phyloP scores from a whole-genome alignment of 257 asterid genomes.

The Penstemon barbatus region DNA sequence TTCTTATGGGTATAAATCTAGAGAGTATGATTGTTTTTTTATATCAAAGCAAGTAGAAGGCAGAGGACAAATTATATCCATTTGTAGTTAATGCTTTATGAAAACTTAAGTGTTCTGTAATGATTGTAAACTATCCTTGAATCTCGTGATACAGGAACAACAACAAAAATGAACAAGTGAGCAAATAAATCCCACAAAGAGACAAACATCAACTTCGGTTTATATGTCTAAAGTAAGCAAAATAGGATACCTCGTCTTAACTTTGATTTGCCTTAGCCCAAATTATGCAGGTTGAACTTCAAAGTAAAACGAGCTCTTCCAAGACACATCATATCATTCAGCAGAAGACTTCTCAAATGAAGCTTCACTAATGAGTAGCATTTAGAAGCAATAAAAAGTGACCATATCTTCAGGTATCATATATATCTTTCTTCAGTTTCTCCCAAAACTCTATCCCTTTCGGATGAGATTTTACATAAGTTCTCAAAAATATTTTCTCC shows the following conservation, averaged over 20 bases:
- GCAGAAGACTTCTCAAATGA: constrained; percentile 1
- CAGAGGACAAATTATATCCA: background rate
- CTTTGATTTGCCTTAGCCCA: constrained; percentile 9
- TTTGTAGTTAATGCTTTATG: too few species aligned
- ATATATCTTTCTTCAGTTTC: constrained; percentile 45
- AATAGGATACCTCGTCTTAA: constrained; percentile 25
- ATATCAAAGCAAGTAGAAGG: background rate
- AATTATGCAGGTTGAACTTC: constrained; percentile 5
- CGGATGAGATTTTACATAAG: constrained; percentile 59
- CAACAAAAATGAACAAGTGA: background rate
- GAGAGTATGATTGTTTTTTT: background rate
- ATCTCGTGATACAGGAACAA: background rate
- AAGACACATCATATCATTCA: background rate
- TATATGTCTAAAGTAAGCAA: background rate
- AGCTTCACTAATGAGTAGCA: constrained; percentile 8
- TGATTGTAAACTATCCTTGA: background rate
- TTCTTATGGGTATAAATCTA: constrained; percentile 1
- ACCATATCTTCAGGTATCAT: constrained; percentile 20
- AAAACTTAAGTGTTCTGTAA: too few species aligned
- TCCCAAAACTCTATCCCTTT: constrained; percentile 58
- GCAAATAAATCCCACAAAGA: constrained; percentile 5
- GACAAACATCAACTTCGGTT: background rate
- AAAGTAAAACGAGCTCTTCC: background rate
- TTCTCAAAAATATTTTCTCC: constrained; percentile 41
- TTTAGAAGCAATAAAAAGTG: constrained; percentile 8